Evolutionary conservation across 2,329 filamentous ascomycete species (phyloP).

Genomic region (Colletotrichum australisinense): DNA sequence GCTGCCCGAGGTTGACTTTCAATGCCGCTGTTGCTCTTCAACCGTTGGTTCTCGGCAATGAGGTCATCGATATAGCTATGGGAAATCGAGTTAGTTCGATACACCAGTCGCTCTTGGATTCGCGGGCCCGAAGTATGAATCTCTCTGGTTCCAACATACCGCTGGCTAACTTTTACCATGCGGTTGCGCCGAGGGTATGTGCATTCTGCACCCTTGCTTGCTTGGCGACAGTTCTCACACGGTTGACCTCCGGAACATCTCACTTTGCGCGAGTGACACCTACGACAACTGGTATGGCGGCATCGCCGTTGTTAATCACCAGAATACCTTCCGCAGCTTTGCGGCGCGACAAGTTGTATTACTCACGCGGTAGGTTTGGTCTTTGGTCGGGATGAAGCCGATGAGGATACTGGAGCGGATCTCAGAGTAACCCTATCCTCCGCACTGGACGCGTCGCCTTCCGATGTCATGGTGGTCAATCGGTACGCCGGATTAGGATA

Average conservation of each 20-base stretch:
- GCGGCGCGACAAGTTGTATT: neutral
- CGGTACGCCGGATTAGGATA: neutral
- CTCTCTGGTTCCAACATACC: slow-evolving; percentile 35
- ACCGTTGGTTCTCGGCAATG: slow-evolving; percentile 46
- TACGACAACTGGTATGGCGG: slow-evolving; percentile 41
- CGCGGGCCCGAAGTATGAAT: no score
- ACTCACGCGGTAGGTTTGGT: slow-evolving; percentile 37
- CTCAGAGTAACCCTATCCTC: slow-evolving; percentile 5
- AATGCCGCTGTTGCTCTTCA: slow-evolving; percentile 35
- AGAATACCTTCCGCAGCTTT: neutral
- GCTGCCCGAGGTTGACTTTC: slow-evolving; percentile 7
- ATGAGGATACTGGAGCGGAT: neutral
- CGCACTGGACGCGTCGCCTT: slow-evolving; percentile 20
- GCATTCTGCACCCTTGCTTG: slow-evolving; percentile 45
- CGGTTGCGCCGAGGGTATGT: slow-evolving; percentile 47
- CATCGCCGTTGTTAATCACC: slow-evolving; percentile 38
- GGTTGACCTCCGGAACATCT: slow-evolving; percentile 48
- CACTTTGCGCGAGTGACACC: slow-evolving; percentile 48
- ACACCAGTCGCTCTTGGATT: neutral
- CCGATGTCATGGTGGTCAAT: slow-evolving; percentile 20
- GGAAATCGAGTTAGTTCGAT: neutral
- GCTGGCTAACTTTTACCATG: slow-evolving; percentile 46
- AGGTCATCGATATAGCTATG: slow-evolving; percentile 48
- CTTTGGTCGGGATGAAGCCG: slow-evolving; percentile 3
- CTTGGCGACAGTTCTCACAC: slow-evolving; percentile 46